Evolutionary conservation across 2,329 filamentous ascomycete species (phyloP), one percentile per base, ranked within the genome.

Genomic region (Exophiala sp.): DNA sequence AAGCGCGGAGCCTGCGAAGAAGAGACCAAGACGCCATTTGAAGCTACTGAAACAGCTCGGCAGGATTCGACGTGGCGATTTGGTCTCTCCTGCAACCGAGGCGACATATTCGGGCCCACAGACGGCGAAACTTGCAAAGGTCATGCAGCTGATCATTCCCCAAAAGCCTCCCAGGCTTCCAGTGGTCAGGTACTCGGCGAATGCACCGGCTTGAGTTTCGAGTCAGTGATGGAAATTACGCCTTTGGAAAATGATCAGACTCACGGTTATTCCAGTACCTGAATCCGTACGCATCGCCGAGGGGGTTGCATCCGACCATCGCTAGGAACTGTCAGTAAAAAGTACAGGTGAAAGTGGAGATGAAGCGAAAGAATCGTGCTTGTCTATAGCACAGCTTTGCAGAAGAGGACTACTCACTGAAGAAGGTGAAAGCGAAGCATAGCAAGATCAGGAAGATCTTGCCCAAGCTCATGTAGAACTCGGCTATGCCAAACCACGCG

Each of bases 261-360:
- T 41, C 14, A 41, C 39, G 88, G 7, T 77, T 66, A 10, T 69
- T 70, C 76, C 85, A 88, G 65, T 85, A 83, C 14, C 85, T 78
- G 66, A 92, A 92, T 1, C 88, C 88, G 58, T 88, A 88, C 0
- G 81, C 75, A 61, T 91, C 86, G 35, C 81, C 75, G 1, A 83
- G 68, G 0, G 90, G 90, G 62, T 92, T 94, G 2, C 87, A 90
- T 6, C 89, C 90, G 1, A 94, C 73, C 85, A 94, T 92, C 11
- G 39, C 24, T 29, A 29, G 24, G 24, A 29, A 29, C 4, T 5
- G 24, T 29, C 24, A 29, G 24, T 5, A 29, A 2, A 5, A 1
- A 5, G 24, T 29, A 5, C 24, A 2, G 3, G 24, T 29, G 24
- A 29, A 29, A 29, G 24, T 2, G 5, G 24, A 8, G 24, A 1